Percentiles rank a stretch among this genome's conserved stretches.
Conservation (phyloP, 73 alveolate species). For the Paramecium octaurelia region DNA sequence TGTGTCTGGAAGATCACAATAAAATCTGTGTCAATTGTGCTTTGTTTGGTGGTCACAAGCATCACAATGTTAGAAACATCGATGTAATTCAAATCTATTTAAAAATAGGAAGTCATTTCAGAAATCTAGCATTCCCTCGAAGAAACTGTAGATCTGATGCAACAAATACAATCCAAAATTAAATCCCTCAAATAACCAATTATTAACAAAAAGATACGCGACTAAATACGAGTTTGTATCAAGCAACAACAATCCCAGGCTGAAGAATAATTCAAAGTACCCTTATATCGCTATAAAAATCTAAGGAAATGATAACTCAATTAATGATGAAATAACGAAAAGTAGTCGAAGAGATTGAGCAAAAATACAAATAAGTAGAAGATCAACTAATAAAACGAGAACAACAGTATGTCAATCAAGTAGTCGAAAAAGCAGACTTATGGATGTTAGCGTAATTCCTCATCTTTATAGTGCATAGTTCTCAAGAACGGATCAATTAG, state of each 20-base stretch:
- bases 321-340: not conserved
- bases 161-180: not conserved
- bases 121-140: not conserved
- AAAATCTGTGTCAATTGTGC: conserved; percentile 41
- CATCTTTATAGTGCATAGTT: not conserved
- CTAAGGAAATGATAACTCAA: conserved; percentile 10
- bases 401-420: not conserved
- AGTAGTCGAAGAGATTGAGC: conserved; percentile 11
- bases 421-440: not conserved
- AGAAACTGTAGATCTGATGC: not conserved
- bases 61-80: conserved; percentile 35
- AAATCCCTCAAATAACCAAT: conserved; percentile 26
- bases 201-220: conserved; percentile 35
- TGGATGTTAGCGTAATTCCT: conserved; percentile 24
- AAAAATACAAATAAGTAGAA: conserved; percentile 6
- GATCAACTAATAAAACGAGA: not conserved
- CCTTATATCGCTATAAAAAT: not conserved
- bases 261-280: conserved; percentile 22
- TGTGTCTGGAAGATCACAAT: conserved; percentile 7
- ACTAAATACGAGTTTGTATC: not conserved
- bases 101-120: not conserved
- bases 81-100: not conserved
- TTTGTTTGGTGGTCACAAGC: conserved; percentile 13
- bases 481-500: conserved; percentile 2
- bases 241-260: not conserved